Percentiles rank a stretch among this genome's conserved stretches.
Conservation (phyloP, 108 stramenopile genomes). For the Nitzschia inconspicua region DNA sequence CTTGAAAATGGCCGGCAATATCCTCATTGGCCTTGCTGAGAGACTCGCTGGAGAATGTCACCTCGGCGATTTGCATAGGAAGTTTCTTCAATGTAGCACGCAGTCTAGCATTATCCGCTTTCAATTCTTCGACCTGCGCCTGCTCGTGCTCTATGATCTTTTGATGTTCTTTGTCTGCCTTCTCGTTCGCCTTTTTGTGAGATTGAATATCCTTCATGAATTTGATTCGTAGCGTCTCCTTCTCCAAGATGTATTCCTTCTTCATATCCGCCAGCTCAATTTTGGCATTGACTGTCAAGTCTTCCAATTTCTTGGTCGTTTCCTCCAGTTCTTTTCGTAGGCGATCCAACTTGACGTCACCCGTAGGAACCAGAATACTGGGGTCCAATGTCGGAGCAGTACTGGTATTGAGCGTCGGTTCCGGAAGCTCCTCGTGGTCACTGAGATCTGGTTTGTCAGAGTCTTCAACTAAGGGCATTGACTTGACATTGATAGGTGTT, state of each 20-base stretch:
- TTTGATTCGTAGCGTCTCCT: conserved; percentile 2
- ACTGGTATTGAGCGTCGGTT: too few relatives aligned
- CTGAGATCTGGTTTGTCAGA: too few relatives aligned
- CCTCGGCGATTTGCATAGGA: conserved; percentile 20
- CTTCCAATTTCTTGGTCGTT: conserved; percentile 7
- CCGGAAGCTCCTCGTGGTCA: too few relatives aligned
- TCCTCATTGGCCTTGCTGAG: conserved; percentile 15
- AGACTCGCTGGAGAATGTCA: conserved; percentile 1
- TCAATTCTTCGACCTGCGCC: conserved; percentile 13
- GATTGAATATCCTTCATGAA: conserved; percentile 9
- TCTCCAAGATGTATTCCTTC: conserved; percentile 5
- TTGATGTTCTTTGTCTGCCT: conserved; percentile 10
- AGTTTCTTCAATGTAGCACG: conserved; percentile 5
- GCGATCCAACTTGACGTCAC: too few relatives aligned
- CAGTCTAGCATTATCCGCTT: conserved; percentile 15
- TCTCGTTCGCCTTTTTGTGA: conserved; percentile 7
- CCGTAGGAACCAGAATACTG: too few relatives aligned
- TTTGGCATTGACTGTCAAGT: neutral
- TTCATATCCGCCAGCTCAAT: conserved; percentile 5
- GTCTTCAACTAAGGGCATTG: too few relatives aligned
- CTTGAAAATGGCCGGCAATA: conserved; percentile 12
- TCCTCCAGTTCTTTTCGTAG: conserved; percentile 6
- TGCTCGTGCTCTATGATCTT: conserved; percentile 20
- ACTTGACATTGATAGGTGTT: too few relatives aligned
- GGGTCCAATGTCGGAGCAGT: too few relatives aligned